Conservation (phyloP, 2,329 filamentous ascomycete species). For the Mycosphaerella sp. region DNA sequence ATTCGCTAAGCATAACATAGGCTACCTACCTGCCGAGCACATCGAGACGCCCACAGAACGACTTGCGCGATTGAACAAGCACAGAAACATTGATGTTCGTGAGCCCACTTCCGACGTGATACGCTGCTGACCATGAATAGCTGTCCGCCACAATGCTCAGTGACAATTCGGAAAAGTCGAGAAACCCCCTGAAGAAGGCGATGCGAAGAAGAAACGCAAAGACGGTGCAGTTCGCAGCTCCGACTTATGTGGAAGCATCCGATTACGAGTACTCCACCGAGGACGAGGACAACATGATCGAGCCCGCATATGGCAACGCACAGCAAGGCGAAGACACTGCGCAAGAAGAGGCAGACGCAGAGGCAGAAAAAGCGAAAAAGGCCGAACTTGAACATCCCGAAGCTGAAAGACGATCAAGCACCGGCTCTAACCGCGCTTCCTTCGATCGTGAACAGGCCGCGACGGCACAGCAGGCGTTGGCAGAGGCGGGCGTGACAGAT, state of each 20-base stretch:
- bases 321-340: slow-evolving; percentile 19
- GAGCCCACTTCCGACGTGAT: slow-evolving; percentile 2
- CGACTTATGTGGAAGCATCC: slow-evolving; percentile 82
- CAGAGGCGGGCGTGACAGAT: slow-evolving; percentile 19
- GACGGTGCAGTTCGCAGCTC: slow-evolving; percentile 76
- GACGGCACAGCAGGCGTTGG: slow-evolving; percentile 22
- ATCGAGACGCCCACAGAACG: slow-evolving; percentile 97
- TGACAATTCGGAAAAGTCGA: slow-evolving; percentile 70
- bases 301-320: slow-evolving; percentile 21
- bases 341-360: slow-evolving; percentile 18
- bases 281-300: slow-evolving; percentile 44
- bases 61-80: slow-evolving; percentile 89
- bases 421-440: slow-evolving; percentile 26
- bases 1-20: slow-evolving; percentile 41
- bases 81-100: slow-evolving; percentile 91
- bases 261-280: slow-evolving; percentile 80
- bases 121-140: slow-evolving; percentile 38
- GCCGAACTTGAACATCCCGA: slow-evolving; percentile 18
- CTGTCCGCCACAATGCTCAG: slow-evolving; percentile 65
- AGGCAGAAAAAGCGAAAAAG: slow-evolving; percentile 22
- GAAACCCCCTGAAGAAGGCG: slow-evolving; percentile 74
- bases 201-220: slow-evolving; percentile 78
- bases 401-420: slow-evolving; percentile 22
- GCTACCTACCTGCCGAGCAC: slow-evolving; percentile 93
- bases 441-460: slow-evolving; percentile 31